These are phyloP conservation scores for Eimeria sp. DNA, from an alignment of 169 alveolate genomes.

Conservation along the genomic window DNA sequence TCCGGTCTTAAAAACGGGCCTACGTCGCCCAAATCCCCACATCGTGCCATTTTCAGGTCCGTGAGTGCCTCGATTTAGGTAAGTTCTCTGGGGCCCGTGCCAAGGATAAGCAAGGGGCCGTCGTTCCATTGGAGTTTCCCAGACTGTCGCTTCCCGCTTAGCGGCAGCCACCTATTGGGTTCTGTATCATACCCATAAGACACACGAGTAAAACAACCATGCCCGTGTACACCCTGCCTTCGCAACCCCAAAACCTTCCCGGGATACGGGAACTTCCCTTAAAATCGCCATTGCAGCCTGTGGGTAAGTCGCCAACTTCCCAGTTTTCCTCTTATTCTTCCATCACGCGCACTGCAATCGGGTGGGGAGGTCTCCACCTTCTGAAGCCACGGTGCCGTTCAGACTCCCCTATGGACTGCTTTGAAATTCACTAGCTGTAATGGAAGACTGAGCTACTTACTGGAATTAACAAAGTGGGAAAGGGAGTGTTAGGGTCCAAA, in stretches of 20 bases:
- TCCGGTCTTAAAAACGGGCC: conserved; percentile 34
- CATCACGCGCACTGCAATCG: no score
- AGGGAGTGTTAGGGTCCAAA: not conserved
- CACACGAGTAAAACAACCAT: not conserved
- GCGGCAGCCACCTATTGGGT: not conserved
- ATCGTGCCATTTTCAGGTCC: conserved; percentile 30
- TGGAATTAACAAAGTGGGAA: not conserved
- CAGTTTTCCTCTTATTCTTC: no score
- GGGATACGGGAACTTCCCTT: not conserved
- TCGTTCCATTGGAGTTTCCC: not conserved
- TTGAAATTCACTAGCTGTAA: not conserved
- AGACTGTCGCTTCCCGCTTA: not conserved
- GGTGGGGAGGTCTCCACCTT: not conserved
- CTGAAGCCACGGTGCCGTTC: not conserved
- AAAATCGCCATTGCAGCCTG: not conserved
- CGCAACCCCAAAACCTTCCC: not conserved
- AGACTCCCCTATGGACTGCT: not conserved
- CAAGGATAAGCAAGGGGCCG: not conserved
- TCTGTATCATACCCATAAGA: not conserved
- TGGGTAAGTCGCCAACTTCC: not conserved
- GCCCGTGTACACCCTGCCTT: not conserved
- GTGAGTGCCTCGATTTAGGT: not conserved
- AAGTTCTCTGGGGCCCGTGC: not conserved
- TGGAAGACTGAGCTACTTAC: not conserved
- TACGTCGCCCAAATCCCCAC: conserved; percentile 5